Evolutionary conservation across 1,284 basidiomycete genomes (phyloP), one percentile per base, ranked within the genome.

Genomic region (Cerrena zonata): DNA sequence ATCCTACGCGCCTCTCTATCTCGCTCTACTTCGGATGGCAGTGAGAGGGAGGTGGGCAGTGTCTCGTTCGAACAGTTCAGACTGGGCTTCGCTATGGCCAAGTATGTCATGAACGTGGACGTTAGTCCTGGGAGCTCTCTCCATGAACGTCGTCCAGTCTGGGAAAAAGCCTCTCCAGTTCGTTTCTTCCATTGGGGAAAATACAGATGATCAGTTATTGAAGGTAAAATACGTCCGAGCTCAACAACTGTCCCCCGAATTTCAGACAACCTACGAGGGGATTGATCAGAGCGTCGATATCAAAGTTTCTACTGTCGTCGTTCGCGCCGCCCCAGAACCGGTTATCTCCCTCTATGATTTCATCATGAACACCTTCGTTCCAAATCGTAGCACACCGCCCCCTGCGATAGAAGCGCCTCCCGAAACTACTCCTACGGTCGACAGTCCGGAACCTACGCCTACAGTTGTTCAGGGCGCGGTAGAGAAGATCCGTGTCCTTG

Each of bases 341-440:
- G 87, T 99, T 43, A 74, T 99, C 38, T 79, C 86, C 2, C 72
- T 99, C 10, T 99, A 98, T 68, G 94, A 99, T 70, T 98, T 97
- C 73, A 86, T 99, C 69, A 96, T 99, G 89, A 89, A 91, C 4
- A 96, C 94, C 0, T 97, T 97, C 67, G 89, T 92, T 13, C 81
- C 88, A 3, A 65, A 75, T 22, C 59, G 71, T 45, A 63, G 68
- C 26, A 55, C 52, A 22, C 50, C 60, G 36, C 50, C 52, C 5
- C n/a, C n/a, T n/a, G 38, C 53, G 22, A 49, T 58, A 5, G 34
- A 39, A 15, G 47, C 57, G 15, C 44, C 52, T 5, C 23, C 55
- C 18, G 44, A 48, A 41, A 52, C 54, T 24, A 50, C 50, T 22
- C 45, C 49, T 13, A 38, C 51, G 51, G 49, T 45, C 36, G 58